Conservation (phyloP, 23 red algal genomes). For the Pyropia haitanensis region DNA sequence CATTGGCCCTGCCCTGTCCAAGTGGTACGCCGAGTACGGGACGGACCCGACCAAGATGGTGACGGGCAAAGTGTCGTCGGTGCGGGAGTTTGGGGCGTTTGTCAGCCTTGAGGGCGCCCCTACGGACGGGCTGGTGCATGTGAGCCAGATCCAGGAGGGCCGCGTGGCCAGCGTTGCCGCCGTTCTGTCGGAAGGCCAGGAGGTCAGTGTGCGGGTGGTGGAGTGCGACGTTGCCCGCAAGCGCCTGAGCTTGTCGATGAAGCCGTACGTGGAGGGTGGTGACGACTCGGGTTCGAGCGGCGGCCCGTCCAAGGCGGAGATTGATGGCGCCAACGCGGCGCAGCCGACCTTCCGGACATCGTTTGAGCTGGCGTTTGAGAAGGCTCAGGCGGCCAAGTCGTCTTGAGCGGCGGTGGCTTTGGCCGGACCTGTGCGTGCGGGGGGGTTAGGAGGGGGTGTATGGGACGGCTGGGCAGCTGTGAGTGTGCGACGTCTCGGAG, state of each 20-base stretch:
- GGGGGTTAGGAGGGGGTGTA: too few relatives aligned
- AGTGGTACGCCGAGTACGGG: constrained; percentile 36
- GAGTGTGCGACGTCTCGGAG: too few relatives aligned
- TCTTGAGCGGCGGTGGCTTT: too few relatives aligned
- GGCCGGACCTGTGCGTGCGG: too few relatives aligned
- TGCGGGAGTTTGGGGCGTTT: constrained; percentile 96
- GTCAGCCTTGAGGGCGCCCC: constrained; percentile 38
- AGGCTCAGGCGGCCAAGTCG: constrained; percentile 13
- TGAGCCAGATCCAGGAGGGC: constrained; percentile 66
- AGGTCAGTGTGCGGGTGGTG: constrained; percentile 51
- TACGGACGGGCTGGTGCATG: constrained; percentile 94
- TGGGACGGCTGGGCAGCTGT: too few relatives aligned
- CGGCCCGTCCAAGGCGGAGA: neutral
- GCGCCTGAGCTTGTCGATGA: constrained; percentile 75
- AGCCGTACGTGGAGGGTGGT: neutral
- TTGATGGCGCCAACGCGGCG: constrained; percentile 17
- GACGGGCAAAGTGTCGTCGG: constrained; percentile 53
- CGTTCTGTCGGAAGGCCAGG: constrained; percentile 34
- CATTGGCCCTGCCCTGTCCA: constrained; percentile 2
- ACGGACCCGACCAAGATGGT: constrained; percentile 65
- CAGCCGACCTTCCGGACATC: constrained; percentile 56
- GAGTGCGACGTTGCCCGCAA: constrained; percentile 54
- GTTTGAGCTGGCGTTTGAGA: constrained; percentile 72
- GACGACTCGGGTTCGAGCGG: too few relatives aligned
- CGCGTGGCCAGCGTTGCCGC: constrained; percentile 24